Percentiles rank a stretch among this genome's conserved stretches.
Evolutionary conservation across 306 rosid species (phyloP).

Genomic region (Sphenostylis stenocarpa): DNA sequence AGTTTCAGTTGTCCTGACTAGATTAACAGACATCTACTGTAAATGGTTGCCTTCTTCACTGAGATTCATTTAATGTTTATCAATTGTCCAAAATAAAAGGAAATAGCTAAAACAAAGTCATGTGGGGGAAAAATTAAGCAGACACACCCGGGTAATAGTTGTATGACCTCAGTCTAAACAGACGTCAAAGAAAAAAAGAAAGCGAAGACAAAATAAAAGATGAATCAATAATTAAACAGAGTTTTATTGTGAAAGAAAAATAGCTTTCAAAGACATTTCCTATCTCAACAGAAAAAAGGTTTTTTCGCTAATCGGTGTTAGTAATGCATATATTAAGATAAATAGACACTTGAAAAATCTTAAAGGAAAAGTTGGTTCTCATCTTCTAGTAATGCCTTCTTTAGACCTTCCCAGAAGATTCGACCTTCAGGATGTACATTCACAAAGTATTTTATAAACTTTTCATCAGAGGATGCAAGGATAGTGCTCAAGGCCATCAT

Average conservation of each 20-base stretch:
- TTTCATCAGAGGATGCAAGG: constrained; percentile 53
- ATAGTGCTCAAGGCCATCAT: constrained; percentile 58
- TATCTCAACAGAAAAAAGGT: not conserved
- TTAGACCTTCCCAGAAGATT: constrained; percentile 51
- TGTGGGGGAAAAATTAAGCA: not conserved
- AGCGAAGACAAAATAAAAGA: not conserved
- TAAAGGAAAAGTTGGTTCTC: constrained; percentile 1
- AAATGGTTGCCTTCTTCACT: not conserved
- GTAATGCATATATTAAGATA: not conserved
- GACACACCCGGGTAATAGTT: not conserved
- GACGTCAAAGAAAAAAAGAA: not conserved
- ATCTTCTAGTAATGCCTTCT: constrained; percentile 34
- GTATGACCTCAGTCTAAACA: not conserved
- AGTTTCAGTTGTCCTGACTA: not conserved
- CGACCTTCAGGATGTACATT: constrained; percentile 75
- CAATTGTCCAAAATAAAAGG: not conserved
- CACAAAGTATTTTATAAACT: constrained; percentile 62
- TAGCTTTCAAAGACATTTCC: not conserved
- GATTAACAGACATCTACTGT: not conserved
- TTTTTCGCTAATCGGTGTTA: not conserved
- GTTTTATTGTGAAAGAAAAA: not conserved
- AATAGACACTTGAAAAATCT: constrained; percentile 1
- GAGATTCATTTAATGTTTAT: not conserved
- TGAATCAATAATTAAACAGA: not conserved
- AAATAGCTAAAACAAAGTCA: not conserved